Conservation (phyloP, 495 filamentous ascomycete genomes). For the Penicillium fimorum region DNA sequence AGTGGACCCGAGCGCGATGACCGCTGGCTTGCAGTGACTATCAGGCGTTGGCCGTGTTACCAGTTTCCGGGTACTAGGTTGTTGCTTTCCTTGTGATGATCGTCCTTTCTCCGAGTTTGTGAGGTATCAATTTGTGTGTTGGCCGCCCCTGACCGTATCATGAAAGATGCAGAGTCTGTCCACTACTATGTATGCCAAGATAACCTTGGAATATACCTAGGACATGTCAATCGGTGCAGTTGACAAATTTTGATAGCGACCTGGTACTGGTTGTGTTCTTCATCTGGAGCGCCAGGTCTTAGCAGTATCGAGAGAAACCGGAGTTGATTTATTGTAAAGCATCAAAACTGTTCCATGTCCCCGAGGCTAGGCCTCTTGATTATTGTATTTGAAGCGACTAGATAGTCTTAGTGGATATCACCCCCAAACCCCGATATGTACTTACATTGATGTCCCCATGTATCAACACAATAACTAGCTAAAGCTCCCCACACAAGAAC, state of each 20-base stretch:
- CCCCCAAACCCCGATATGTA: background rate
- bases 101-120: slow-evolving; percentile 9
- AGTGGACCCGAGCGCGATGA: slow-evolving; percentile 2
- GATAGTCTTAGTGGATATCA: background rate
- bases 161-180: background rate
- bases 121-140: slow-evolving; percentile 8
- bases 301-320: background rate
- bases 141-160: slow-evolving; percentile 7
- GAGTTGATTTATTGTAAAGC: background rate
- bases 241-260: background rate
- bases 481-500: background rate
- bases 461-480: background rate
- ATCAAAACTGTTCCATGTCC: background rate
- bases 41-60: background rate
- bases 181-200: background rate
- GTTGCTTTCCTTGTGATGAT: background rate
- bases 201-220: background rate
- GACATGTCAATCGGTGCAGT: background rate
- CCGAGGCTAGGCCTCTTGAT: background rate
- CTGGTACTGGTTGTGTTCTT: slow-evolving; percentile 6
- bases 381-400: background rate
- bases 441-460: background rate
- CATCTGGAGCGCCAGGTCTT: slow-evolving; percentile 5
- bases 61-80: slow-evolving; percentile 1
- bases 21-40: background rate